Conservation (phyloP, 2,329 filamentous ascomycete genomes). For the Colletotrichum sp. region DNA sequence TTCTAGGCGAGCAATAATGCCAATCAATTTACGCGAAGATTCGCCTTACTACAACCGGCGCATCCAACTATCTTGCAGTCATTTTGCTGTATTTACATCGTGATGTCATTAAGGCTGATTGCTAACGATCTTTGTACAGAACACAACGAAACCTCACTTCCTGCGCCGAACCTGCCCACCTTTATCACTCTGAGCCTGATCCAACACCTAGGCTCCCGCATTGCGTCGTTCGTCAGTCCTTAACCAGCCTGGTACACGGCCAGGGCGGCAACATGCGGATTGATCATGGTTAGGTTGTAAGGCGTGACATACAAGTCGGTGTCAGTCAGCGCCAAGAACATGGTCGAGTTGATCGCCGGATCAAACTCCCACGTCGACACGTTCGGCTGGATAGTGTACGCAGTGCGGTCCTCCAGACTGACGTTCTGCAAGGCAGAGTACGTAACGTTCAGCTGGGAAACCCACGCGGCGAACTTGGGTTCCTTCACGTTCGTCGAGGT, state of each 20-base stretch:
- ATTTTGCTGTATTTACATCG: neutral
- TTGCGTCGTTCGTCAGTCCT: conserved; percentile 17
- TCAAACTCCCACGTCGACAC: conserved; percentile 70
- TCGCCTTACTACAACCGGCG: fast-evolving
- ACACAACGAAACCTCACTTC: fast-evolving
- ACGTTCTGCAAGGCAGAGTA: conserved; percentile 65
- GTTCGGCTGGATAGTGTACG: conserved; percentile 76
- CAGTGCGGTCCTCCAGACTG: conserved; percentile 51
- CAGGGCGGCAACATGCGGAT: conserved; percentile 77
- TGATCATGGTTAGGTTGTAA: conserved; percentile 76
- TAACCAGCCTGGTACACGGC: conserved; percentile 81
- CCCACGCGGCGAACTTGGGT: conserved; percentile 77
- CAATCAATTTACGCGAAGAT: neutral
- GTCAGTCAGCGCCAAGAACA: conserved; percentile 81
- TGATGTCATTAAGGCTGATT: neutral
- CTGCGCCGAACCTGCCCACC: fast-evolving
- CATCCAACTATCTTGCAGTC: neutral
- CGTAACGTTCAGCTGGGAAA: conserved; percentile 77
- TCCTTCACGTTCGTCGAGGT: conserved; percentile 63
- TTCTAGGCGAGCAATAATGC: conserved; percentile 10
- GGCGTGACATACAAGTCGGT: conserved; percentile 71
- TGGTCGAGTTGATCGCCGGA: conserved; percentile 76
- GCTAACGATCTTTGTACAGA: neutral
- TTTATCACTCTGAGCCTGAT: fast-evolving
- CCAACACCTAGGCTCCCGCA: fast-evolving